Conservation (phyloP, 176 grass and related monocot species). For the Oryza glaberrima region DNA sequence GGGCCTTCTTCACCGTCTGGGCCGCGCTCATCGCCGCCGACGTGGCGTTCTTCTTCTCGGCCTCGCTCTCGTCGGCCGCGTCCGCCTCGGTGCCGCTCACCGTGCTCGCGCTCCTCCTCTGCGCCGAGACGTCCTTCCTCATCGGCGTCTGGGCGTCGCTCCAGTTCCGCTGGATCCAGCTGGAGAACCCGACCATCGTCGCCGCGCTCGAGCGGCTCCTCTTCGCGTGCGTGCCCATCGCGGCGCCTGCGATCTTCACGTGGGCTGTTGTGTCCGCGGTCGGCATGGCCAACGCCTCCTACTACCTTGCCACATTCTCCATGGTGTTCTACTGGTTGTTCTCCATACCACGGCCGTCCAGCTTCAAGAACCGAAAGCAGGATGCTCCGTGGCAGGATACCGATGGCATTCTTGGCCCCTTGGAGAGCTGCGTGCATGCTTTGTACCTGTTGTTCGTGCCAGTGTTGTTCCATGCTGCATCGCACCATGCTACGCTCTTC, state of each 20-base stretch:
- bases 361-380: conserved; percentile 76
- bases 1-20: conserved; percentile 87
- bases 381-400: conserved; percentile 43
- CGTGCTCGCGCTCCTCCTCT: conserved; percentile 82
- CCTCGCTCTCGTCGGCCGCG: conserved; percentile 59
- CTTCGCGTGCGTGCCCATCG: conserved; percentile 82
- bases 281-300: conserved; percentile 83
- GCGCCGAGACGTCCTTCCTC: conserved; percentile 88
- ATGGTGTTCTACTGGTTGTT: conserved; percentile 98
- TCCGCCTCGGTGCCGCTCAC: conserved; percentile 65
- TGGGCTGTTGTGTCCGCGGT: conserved; percentile 85
- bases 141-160: conserved; percentile 93
- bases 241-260: conserved; percentile 68
- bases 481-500: conserved; percentile 82
- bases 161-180: conserved; percentile 98
- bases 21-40: conserved; percentile 67
- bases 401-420: conserved; percentile 68
- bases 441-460: conserved; percentile 86
- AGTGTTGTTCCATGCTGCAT: conserved; percentile 66
- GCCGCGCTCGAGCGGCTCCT: conserved; percentile 79
- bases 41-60: conserved; percentile 95
- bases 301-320: conserved; percentile 75
- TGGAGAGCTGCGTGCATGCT: conserved; percentile 83
- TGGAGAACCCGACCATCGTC: conserved; percentile 88
- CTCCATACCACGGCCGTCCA: conserved; percentile 74